Base-by-base conservation (phyloP, 345 rosid species). In the Bruguiera parviflora region DNA sequence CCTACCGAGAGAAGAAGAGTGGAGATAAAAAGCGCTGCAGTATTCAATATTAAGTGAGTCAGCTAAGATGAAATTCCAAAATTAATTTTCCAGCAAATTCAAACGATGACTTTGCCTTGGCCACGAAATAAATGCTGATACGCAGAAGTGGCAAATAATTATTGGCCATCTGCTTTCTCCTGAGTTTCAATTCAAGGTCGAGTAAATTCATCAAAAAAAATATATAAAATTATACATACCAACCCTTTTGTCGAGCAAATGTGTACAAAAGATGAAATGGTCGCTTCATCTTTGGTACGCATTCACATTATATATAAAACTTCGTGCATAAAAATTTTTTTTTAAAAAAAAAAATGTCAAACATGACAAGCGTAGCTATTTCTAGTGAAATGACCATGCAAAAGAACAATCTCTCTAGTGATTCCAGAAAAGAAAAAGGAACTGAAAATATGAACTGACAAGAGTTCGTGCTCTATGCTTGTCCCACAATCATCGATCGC, bases 371-470 rank as follows among this genome's bases (percentile, higher is more conserved):
- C 18, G 16, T 43, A 43, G 19, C 3, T 43, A 52, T 43, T 20
- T 25, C 8, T 27, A 47, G 15, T 13, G 27, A 6, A 6, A 47
- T 25, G 53, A 46, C 22, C 51, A 13, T 16, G 25, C 31, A 32
- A 20, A n/a, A 46, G 49, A 65, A 24, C 15, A 25, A 56, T 58
- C 61, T 31, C 15, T 33, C 1, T 47, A 63, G 60, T 63, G 66
- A 64, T 61, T 70, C 63, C 18, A 15, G 16, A 13, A 13, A 43
- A 13, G 3, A 3, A 43, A 13, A 43, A 3, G 16, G 9, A 37
- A 19, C 69, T 43, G 66, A 73, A 67, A 73, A 53, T 25, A 52
- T 37, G 60, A 56, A 70, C 6, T 43, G 28, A 56, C 56, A 53
- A 43, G 24, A 69, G 20, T 56, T 1, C 20, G 29, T 31, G 21